phyloP scores from a whole-genome alignment of 2,329 filamentous ascomycete species.

The Lachnellula willkommii region DNA sequence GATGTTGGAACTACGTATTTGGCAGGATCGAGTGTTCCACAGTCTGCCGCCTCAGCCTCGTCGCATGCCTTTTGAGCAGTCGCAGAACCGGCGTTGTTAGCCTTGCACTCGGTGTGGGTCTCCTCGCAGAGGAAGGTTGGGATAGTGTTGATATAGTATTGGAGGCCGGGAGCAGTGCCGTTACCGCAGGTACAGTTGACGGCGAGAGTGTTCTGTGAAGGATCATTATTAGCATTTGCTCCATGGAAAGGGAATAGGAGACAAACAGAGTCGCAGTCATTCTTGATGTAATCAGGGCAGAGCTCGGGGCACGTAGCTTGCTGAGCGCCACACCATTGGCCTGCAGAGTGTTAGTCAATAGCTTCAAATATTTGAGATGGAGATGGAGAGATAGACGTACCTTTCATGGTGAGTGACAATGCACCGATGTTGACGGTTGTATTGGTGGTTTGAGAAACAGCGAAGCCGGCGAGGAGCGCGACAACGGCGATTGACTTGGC shows the following conservation, averaged over 20 bases:
- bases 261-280: slow-evolving; percentile 50
- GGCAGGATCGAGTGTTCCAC: slow-evolving; percentile 39
- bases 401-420: slow-evolving; percentile 16
- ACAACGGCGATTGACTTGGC: slow-evolving; percentile 25
- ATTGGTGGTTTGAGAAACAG: slow-evolving; percentile 18
- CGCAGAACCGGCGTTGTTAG: slow-evolving; percentile 39
- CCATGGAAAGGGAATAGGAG: neutral
- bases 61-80: slow-evolving; percentile 45
- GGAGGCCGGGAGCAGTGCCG: slow-evolving; percentile 49
- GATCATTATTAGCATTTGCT: slow-evolving; percentile 7
- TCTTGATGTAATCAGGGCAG: slow-evolving; percentile 46
- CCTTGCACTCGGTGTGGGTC: slow-evolving; percentile 46
- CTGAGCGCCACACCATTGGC: slow-evolving; percentile 54
- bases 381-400: slow-evolving; percentile 13
- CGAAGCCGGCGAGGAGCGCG: slow-evolving; percentile 24
- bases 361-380: neutral
- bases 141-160: slow-evolving; percentile 51
- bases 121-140: slow-evolving; percentile 55
- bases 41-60: slow-evolving; percentile 36
- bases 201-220: slow-evolving; percentile 40
- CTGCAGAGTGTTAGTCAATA: slow-evolving; percentile 30
- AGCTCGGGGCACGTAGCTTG: slow-evolving; percentile 54
- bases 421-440: slow-evolving; percentile 25
- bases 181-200: slow-evolving; percentile 55
- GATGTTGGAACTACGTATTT: slow-evolving; percentile 27